Evolutionary conservation across 768 basidiomycete genomes (phyloP).

Genomic region (Mycena albidolilacea): DNA sequence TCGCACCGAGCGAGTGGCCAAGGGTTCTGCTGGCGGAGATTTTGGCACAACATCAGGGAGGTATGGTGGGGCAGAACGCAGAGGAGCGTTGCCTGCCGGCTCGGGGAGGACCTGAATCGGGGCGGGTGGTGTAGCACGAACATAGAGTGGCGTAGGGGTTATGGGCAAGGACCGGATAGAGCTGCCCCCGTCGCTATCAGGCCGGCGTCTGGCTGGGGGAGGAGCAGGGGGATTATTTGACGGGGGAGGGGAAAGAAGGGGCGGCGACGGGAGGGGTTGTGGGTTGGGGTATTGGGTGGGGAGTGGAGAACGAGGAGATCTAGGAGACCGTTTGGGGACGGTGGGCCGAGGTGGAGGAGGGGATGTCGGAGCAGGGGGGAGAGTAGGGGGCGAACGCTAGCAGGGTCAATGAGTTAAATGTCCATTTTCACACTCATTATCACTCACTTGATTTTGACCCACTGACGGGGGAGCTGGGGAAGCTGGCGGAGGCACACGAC

Average conservation of each 20-base stretch:
- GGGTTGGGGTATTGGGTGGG: conserved; percentile 1
- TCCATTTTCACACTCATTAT: not conserved
- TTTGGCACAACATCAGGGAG: not conserved
- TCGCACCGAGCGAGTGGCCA: not conserved
- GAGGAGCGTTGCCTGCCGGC: conserved; percentile 13
- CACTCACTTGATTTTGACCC: conserved; percentile 19
- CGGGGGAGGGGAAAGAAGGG: conserved; percentile 12
- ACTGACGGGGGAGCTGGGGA: not conserved
- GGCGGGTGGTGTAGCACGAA: conserved; percentile 22
- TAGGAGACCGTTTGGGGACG: conserved; percentile 23
- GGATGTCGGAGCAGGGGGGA: conserved; percentile 48
- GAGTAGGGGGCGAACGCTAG: conserved; percentile 24
- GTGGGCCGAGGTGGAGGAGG: conserved; percentile 46
- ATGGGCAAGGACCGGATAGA: conserved; percentile 36
- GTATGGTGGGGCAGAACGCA: conserved; percentile 35
- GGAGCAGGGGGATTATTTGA: not conserved
- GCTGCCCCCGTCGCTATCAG: conserved; percentile 16
- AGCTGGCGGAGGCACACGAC: conserved; percentile 28
- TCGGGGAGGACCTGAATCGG: conserved; percentile 15
- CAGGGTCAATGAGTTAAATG: not conserved
- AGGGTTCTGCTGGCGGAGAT: not conserved
- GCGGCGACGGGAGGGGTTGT: conserved; percentile 23
- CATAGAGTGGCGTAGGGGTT: conserved; percentile 35
- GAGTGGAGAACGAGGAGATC: conserved; percentile 14
- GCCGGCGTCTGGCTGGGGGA: conserved; percentile 11